These are phyloP conservation scores for Rhodotorula sp. DNA, from an alignment of 1,284 basidiomycete genomes.

Conservation along the genomic window DNA sequence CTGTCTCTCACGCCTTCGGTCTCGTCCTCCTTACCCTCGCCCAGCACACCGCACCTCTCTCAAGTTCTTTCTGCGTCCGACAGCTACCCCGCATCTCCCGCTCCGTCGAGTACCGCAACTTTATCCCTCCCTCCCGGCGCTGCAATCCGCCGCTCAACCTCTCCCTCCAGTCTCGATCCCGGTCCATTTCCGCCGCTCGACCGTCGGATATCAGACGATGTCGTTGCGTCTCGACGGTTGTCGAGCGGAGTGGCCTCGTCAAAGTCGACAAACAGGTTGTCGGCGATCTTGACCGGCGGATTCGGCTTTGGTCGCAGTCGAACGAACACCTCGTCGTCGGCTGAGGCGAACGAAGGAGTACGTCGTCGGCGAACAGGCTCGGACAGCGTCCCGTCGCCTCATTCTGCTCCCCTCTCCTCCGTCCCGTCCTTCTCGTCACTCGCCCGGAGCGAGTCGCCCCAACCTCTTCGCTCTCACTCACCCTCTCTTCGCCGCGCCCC, in stretches of 20 bases:
- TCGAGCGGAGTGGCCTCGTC: slow-evolving; percentile 6
- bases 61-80: too few species aligned
- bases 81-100: background rate
- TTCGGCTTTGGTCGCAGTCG: slow-evolving; percentile 14
- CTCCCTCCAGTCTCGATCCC: background rate
- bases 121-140: slow-evolving; percentile 1
- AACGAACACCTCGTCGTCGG: slow-evolving; percentile 15
- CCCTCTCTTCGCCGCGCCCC: background rate
- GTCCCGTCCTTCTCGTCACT: background rate
- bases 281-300: slow-evolving; percentile 20
- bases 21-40: too few species aligned
- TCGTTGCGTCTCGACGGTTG: background rate
- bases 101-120: background rate
- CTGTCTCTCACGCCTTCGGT: background rate
- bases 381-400: background rate
- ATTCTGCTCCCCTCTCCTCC: slow-evolving; percentile 1
- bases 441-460: background rate
- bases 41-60: too few species aligned
- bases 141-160: background rate
- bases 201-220: slow-evolving; percentile 2
- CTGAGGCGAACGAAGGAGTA: slow-evolving; percentile 1
- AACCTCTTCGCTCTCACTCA: background rate
- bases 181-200: background rate
- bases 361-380: background rate
- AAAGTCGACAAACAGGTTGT: slow-evolving; percentile 25